Evolutionary conservation across 306 rosid genomes (phyloP).

Genomic region (Purshia tridentata): DNA sequence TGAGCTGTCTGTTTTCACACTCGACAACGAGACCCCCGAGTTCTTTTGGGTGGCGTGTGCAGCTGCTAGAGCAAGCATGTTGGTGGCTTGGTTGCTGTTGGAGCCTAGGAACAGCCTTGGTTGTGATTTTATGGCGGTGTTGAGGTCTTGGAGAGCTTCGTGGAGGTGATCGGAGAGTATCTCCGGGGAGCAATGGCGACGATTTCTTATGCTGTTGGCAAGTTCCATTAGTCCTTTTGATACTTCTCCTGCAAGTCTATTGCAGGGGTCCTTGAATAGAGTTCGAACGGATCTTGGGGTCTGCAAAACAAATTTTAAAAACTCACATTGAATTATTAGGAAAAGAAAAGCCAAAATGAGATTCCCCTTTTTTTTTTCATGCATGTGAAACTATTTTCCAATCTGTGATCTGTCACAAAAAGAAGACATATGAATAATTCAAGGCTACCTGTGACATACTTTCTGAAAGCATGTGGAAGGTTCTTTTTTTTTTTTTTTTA

Average conservation of each 20-base stretch:
- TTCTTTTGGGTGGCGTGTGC: slow-evolving; percentile 50
- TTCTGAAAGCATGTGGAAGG: not conserved
- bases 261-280: slow-evolving; percentile 87
- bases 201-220: slow-evolving; percentile 64
- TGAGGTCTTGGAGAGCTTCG: slow-evolving; percentile 82
- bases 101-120: slow-evolving; percentile 93
- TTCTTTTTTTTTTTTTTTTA: too few relatives aligned
- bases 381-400: slow-evolving; percentile 16
- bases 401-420: slow-evolving; percentile 15
- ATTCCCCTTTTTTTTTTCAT: not conserved
- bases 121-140: slow-evolving; percentile 83
- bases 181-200: slow-evolving; percentile 87
- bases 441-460: too few relatives aligned
- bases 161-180: slow-evolving; percentile 92
- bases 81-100: slow-evolving; percentile 50
- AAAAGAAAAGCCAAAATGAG: not conserved
- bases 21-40: slow-evolving; percentile 50
- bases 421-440: not conserved
- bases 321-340: not conserved
- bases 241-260: slow-evolving; percentile 66
- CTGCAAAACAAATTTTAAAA: slow-evolving; percentile 30
- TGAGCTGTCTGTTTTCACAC: slow-evolving; percentile 79
- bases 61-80: slow-evolving; percentile 69
- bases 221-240: slow-evolving; percentile 78
- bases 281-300: slow-evolving; percentile 73